Evolutionary conservation across 202 grass and related monocot genomes (phyloP).

Genomic region (Hordeum pubiflorum): DNA sequence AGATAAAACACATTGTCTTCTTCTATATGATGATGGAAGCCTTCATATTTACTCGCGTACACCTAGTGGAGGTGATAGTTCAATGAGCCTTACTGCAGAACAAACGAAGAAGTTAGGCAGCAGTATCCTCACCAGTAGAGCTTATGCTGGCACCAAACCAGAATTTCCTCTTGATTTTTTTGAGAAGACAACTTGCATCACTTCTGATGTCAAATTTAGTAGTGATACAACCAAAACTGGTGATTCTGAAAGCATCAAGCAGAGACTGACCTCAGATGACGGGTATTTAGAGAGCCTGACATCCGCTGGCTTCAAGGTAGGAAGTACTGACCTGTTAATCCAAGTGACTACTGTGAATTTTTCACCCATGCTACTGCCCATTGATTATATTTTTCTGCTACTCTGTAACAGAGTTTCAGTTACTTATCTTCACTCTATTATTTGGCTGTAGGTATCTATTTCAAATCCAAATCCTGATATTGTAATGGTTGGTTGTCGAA

Average conservation of each 20-base stretch:
- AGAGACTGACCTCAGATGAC: conserved; percentile 78
- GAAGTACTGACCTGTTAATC: conserved; percentile 16
- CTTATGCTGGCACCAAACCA: conserved; percentile 59
- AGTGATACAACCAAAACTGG: conserved; percentile 70
- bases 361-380: neutral
- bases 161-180: conserved; percentile 97
- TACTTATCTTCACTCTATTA: conserved; percentile 19
- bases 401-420: conserved; percentile 17
- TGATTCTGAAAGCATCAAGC: conserved; percentile 91
- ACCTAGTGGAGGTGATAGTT: conserved; percentile 52
- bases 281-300: conserved; percentile 71
- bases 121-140: conserved; percentile 68
- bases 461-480: conserved; percentile 84
- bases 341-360: neutral
- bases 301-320: conserved; percentile 85
- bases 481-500: conserved; percentile 88
- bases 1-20: conserved; percentile 88
- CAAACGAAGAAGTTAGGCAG: conserved; percentile 88
- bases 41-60: conserved; percentile 85
- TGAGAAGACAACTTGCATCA: conserved; percentile 84
- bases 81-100: conserved; percentile 41
- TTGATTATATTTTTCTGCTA: conserved; percentile 12
- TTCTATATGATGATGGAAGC: conserved; percentile 97
- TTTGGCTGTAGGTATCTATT: conserved; percentile 59
- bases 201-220: conserved; percentile 70